Conservation (phyloP, 2,329 filamentous ascomycete genomes). For the Chaetothyriales sp. region DNA sequence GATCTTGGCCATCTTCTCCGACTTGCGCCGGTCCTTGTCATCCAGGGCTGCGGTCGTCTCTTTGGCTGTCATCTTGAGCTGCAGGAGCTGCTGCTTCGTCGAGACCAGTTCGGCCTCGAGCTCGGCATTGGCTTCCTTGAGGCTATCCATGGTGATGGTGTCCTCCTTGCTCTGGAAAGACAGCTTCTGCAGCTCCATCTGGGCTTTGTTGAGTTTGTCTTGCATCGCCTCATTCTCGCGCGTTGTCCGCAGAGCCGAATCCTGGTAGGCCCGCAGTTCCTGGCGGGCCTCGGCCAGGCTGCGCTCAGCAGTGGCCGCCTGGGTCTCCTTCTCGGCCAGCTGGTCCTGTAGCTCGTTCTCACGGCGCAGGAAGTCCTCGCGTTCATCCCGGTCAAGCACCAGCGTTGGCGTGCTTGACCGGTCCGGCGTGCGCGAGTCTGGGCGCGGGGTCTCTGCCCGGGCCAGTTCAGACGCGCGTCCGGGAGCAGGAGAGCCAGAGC, state of each 20-base stretch:
- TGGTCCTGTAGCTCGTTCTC: constrained; percentile 98
- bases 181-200: constrained; percentile 92
- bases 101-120: constrained; percentile 85
- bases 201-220: constrained; percentile 76
- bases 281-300: constrained; percentile 68
- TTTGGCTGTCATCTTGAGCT: constrained; percentile 92
- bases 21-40: constrained; percentile 97
- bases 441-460: constrained; percentile 36
- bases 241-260: constrained; percentile 65
- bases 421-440: constrained; percentile 57
- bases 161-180: constrained; percentile 94
- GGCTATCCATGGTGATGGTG: constrained; percentile 89
- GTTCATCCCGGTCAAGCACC: constrained; percentile 85
- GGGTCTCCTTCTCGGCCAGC: constrained; percentile 78
- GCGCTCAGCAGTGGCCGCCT: constrained; percentile 65
- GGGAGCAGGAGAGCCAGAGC: not conserved
- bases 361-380: constrained; percentile 83
- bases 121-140: constrained; percentile 91
- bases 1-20: constrained; percentile 99
- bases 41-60: constrained; percentile 80
- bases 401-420: constrained; percentile 75
- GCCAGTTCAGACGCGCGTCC: constrained; percentile 35
- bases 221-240: constrained; percentile 83
- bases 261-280: constrained; percentile 70
- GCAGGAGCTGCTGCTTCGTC: constrained; percentile 78